Base-by-base conservation (phyloP, 2,329 filamentous ascomycete genomes). In the Plenodomus biglobosus region DNA sequence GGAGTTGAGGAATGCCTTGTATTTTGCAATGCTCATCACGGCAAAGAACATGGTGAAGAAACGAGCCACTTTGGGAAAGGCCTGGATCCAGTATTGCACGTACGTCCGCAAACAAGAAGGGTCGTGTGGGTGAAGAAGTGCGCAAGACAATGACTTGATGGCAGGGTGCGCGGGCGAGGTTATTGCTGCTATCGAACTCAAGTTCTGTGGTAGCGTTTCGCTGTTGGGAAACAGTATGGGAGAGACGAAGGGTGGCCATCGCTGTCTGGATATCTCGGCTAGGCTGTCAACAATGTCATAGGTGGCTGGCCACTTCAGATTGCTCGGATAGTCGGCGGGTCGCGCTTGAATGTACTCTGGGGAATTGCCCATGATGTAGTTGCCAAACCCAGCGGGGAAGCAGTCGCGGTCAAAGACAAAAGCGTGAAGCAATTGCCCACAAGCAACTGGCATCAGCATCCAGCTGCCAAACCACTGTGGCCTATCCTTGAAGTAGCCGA, bases 101-200 rank as follows among this genome's bases (percentile, higher is more conserved):
- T 92, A 95, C 2, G 90, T 95, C 22, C 89, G 88, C 32, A 87
- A 81, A 71, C 92, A 99, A 16, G 89, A 95, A 1, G 92, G 92
- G 62, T 95, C 89, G 16, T 83, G 79, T 0, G 92, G 92, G 68
- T 99, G 92, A 2, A 97, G 83, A 1, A 92, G 81, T 1, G 92
- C 92, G 73, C 94, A 99, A 37, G 90, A 92, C 17, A 96, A 83
- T 20, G 85, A 87, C 8, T 83, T 85, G 69, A 95, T 92, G 36
- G 90, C 84, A 1, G 92, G 92, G 65, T 97, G 92, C 0, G 92
- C 92, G 21, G 87, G 83, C 1, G 87, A 85, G 1, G 90, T 90
- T 45, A 97, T 83, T 1, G 91, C 88, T 0, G 86, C 80, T 47
- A 96, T 85, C 11, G 81, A 75, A 18, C 78, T 68, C n/a, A 95